These are phyloP conservation scores for Pseudopithomyces maydicus DNA, from an alignment of 2,329 filamentous ascomycete genomes.

Conservation along the genomic window DNA sequence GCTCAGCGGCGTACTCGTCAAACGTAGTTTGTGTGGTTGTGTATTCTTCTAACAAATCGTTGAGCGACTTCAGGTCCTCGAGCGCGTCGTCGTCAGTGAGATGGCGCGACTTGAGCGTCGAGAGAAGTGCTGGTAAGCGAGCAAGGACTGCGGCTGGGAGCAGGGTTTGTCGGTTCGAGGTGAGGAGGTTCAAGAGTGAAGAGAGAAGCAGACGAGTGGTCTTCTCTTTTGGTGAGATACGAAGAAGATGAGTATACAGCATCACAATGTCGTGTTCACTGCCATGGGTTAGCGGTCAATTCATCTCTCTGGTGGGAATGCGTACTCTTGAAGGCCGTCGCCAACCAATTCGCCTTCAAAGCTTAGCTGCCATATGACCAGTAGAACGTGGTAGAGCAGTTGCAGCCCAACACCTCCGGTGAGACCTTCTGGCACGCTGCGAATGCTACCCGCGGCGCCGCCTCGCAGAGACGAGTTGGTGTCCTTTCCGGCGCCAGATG, in stretches of 20 bases:
- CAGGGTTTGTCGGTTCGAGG: slow-evolving; percentile 67
- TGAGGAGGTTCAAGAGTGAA: slow-evolving; percentile 87
- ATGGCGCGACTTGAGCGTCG: slow-evolving; percentile 60
- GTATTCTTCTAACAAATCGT: slow-evolving; percentile 81
- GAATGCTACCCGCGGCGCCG: slow-evolving; percentile 57
- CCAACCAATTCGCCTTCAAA: slow-evolving; percentile 78
- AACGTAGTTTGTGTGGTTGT: slow-evolving; percentile 71
- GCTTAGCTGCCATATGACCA: slow-evolving; percentile 95
- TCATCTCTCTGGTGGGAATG: background rate
- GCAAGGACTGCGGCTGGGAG: slow-evolving; percentile 87
- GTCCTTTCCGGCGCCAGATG: slow-evolving; percentile 75
- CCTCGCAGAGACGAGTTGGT: slow-evolving; percentile 65
- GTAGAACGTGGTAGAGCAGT: slow-evolving; percentile 88
- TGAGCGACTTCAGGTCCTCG: slow-evolving; percentile 54
- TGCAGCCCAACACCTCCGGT: slow-evolving; percentile 86
- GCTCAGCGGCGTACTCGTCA: slow-evolving; percentile 76
- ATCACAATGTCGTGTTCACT: slow-evolving; percentile 93
- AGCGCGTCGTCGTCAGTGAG: slow-evolving; percentile 58
- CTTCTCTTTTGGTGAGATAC: slow-evolving; percentile 96
- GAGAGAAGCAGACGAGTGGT: slow-evolving; percentile 90
- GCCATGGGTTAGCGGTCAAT: slow-evolving; percentile 17
- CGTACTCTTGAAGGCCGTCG: slow-evolving; percentile 84
- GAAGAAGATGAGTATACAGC: slow-evolving; percentile 89
- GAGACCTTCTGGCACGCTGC: slow-evolving; percentile 68
- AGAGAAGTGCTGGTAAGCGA: slow-evolving; percentile 70